Evolutionary conservation across 2,329 filamentous ascomycete species (phyloP), one percentile per base, ranked within the genome.

Genomic region (Emericellopsis atlantica): DNA sequence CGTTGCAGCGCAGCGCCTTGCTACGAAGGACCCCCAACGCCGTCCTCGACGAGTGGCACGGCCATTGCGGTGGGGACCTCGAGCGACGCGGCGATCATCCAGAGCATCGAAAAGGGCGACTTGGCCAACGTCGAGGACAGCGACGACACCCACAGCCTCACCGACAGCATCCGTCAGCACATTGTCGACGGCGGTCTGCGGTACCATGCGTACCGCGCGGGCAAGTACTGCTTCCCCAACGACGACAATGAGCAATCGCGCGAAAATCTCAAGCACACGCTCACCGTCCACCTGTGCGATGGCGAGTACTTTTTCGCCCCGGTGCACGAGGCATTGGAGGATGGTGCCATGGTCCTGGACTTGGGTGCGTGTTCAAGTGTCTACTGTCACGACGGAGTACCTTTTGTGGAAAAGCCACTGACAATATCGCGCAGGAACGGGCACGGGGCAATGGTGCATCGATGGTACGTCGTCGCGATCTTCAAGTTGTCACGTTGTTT

Each of bases 391-490:
- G 24, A 6, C 24, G 6, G 24, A 26, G 24, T n/a, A 26, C 24
- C 24, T 26, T 6, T 26, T 26, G 6, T n/a, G n/a, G n/a, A n/a
- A n/a, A n/a, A 26, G 24, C 10, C 24, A 26, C 24, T 26, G 10
- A n/a, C 16, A 10, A n/a, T 39, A 32, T 39, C 39, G 11, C 43
- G 36, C 40, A 69, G 66, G 67, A 16, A 72, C 69, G 5, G 69
- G 69, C 10, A 72, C 68, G 9, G 69, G 69, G 3, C 65, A 64
- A 43, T 73, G 69, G 69, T 65, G 62, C 36, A 60, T 70, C 36
- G 64, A 72, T 45, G 51, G 69, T 71, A 53, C 59, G 69, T 61
- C 36, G 16, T 38, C 32, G 15, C 18, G 23, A 11, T 36, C 8
- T 42, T 21, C 24, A 6, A 6, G 6, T 10, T 26, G 10, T 26